Base-by-base conservation (phyloP, 2,329 filamentous ascomycete genomes). In the Fusarium subglutinans region DNA sequence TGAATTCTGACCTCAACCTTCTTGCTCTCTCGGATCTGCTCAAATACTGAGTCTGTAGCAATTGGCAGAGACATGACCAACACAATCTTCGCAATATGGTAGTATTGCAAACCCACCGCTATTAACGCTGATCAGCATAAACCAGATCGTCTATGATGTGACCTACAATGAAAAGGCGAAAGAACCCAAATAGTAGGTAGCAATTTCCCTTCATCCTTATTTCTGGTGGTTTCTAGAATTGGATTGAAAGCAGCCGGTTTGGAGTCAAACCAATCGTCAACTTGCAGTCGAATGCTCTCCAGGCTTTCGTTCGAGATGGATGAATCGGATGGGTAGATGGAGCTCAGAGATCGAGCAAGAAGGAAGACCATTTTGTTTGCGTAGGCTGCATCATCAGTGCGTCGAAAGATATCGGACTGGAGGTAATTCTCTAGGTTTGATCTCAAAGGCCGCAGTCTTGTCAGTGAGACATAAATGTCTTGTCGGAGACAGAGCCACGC, bases 331-430 rank as follows among this genome's bases (percentile, higher is more conserved):
- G 59, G 59, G 6, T 38, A 62, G 20, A 62, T 33, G 26, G 24
- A 62, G 33, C 59, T 26, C 0, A 62, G 33, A 5, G 50, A 41
- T 24, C 26, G 28, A 2, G 59, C 59, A 15, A 57, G 41, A 18
- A 62, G 40, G 20, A 33, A 62, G 2, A 57, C 59, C 59, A 62
- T 62, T 10, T 14, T 45, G 24, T 57, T 62, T 24, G 50, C 59
- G 11, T 62, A 57, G 0, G 59, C 33, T 33, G 59, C 59, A 20
- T 62, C 59, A 11, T 62, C 59, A 1, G n/a, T 18, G 5, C 50
- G 50, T 9, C 59, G 37, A 13, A 62, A 62, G 4, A 62, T 41
- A 28, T 62, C 59, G 1, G 59, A 57, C 3, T 62, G 38, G 20
- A 45, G 28, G 12, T 45, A 62, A 2, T 41, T 62, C 18, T 62